A percentile compares a stretch with the other conserved stretches of the same genome.
These are phyloP conservation scores for Ascochyta clinopodiicola DNA, from an alignment of 2,329 filamentous ascomycete species.

Conservation along the genomic window DNA sequence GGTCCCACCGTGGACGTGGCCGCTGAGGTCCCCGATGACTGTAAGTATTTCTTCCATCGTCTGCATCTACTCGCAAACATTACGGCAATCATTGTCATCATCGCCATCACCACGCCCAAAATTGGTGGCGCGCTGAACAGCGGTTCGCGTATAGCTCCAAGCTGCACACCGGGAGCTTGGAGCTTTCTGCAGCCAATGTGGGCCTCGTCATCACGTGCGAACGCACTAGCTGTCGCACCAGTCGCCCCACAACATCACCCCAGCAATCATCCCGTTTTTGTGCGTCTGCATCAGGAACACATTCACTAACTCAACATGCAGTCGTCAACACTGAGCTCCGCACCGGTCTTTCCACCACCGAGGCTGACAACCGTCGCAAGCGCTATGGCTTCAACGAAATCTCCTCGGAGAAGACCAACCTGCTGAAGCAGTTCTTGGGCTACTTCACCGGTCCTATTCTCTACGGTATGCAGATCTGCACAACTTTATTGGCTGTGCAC, in stretches of 20 bases:
- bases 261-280: constrained; percentile 8
- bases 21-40: constrained; percentile 64
- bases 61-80: not conserved
- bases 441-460: constrained; percentile 80
- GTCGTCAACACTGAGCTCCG: constrained; percentile 70
- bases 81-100: constrained; percentile 1
- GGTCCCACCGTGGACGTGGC: constrained; percentile 40
- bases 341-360: constrained; percentile 64
- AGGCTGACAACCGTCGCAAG: constrained; percentile 70
- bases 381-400: constrained; percentile 75
- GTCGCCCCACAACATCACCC: constrained; percentile 2
- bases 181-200: constrained; percentile 21
- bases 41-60: constrained; percentile 24
- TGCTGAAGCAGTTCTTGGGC: constrained; percentile 75
- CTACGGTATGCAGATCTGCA: constrained; percentile 65
- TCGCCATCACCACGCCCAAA: not conserved
- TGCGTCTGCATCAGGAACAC: constrained; percentile 3
- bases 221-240: constrained; percentile 12
- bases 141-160: not conserved
- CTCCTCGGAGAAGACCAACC: constrained; percentile 75
- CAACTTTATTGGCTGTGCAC: constrained; percentile 6
- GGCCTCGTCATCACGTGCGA: constrained; percentile 28
- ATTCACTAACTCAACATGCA: constrained; percentile 48
- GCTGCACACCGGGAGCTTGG: constrained; percentile 1
- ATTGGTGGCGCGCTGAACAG: no score